Percentiles rank a stretch among this genome's conserved stretches.
phyloP scores from a whole-genome alignment of 257 asterid species.

The Solanum acaule region DNA sequence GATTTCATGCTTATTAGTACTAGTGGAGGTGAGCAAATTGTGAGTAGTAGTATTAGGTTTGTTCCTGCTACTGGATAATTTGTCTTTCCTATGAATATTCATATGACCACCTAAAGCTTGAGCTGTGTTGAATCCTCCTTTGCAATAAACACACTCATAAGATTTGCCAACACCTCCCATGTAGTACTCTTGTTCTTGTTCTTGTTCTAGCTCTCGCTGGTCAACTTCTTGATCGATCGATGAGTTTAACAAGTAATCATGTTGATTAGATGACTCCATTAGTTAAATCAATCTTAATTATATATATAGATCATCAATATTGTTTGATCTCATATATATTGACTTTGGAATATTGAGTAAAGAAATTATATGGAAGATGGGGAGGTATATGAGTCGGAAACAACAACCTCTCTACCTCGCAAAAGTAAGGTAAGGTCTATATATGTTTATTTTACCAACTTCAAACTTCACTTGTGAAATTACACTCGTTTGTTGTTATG shows the following conservation, averaged over 20 bases:
- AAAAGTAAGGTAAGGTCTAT: not conserved
- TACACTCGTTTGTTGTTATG: not conserved
- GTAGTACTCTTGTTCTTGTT: not conserved
- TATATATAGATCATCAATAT: not conserved
- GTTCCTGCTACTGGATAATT: slow-evolving; percentile 13
- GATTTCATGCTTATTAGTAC: not conserved
- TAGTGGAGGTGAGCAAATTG: not conserved
- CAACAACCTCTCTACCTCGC: not conserved
- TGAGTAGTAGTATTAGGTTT: slow-evolving; percentile 11
- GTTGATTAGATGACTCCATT: slow-evolving; percentile 24
- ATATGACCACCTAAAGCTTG: slow-evolving; percentile 89
- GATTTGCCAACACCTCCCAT: slow-evolving; percentile 40
- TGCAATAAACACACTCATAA: slow-evolving; percentile 73
- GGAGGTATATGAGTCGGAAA: not conserved
- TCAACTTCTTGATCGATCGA: slow-evolving; percentile 4
- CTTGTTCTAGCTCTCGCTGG: slow-evolving; percentile 3
- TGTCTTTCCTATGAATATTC: slow-evolving; percentile 71
- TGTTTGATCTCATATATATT: not conserved
- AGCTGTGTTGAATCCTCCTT: slow-evolving; percentile 73
- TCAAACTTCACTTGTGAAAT: not conserved
- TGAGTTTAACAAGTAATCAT: slow-evolving; percentile 12
- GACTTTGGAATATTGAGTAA: not conserved
- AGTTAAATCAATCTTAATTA: not conserved
- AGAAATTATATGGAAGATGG: not conserved
- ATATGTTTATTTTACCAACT: not conserved